Evolutionary conservation across 352 stramenopile genomes (phyloP).

Genomic region (Globisporangium recalcitrans): DNA sequence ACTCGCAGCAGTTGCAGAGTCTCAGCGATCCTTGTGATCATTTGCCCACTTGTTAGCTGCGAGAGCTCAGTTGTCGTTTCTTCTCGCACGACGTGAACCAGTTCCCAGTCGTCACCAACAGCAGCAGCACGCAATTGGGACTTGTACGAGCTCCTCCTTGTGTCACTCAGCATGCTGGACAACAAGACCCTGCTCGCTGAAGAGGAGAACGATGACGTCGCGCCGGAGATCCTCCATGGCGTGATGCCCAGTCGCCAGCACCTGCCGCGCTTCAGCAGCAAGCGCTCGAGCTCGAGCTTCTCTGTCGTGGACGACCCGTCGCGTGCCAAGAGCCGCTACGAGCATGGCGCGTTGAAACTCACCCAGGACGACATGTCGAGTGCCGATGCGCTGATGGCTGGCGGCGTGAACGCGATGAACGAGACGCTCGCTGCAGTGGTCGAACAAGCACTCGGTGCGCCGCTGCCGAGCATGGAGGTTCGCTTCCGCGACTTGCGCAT

Average conservation of each 20-base stretch:
- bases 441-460: constrained; percentile 31
- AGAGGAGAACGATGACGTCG: constrained; percentile 13
- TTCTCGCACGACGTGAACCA: neutral
- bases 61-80: constrained; percentile 4
- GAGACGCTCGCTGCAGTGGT: constrained; percentile 35
- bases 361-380: constrained; percentile 30
- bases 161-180: neutral
- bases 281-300: constrained; percentile 18
- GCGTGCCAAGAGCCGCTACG: constrained; percentile 4
- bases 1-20: neutral
- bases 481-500: constrained; percentile 48
- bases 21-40: neutral
- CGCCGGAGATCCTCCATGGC: constrained; percentile 11
- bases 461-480: constrained; percentile 47
- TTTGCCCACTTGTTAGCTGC: neutral
- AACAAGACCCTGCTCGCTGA: constrained; percentile 6
- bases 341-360: constrained; percentile 10
- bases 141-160: neutral
- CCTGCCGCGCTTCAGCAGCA: constrained; percentile 31
- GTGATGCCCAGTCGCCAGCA: constrained; percentile 11
- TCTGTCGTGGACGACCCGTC: constrained; percentile 7
- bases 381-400: constrained; percentile 39
- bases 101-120: neutral
- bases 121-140: neutral
- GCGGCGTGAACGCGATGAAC: constrained; percentile 49